These are phyloP conservation scores for Paecilomyces sp. DNA, from an alignment of 2,329 filamentous ascomycete species.

Conservation along the genomic window DNA sequence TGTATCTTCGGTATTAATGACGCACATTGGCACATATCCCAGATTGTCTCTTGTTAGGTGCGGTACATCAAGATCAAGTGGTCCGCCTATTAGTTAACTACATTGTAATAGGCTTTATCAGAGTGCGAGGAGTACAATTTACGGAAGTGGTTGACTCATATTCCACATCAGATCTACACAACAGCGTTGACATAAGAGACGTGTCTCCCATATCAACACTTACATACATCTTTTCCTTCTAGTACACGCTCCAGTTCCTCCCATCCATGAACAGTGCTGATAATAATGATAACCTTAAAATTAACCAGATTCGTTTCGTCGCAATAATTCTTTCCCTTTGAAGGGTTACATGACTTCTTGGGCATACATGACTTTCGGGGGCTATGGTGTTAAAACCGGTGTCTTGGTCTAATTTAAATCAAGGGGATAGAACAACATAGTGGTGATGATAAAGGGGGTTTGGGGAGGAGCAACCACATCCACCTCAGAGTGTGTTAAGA, in stretches of 20 bases:
- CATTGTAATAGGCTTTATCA: too few relatives aligned
- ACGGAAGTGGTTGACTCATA: too few relatives aligned
- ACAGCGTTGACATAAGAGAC: neutral
- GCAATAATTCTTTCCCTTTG: slow-evolving; percentile 24
- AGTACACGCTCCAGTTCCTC: neutral
- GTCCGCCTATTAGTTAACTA: too few relatives aligned
- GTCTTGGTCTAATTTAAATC: slow-evolving; percentile 32
- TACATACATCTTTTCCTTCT: slow-evolving; percentile 3
- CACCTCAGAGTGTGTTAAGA: slow-evolving; percentile 1
- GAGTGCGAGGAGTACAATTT: too few relatives aligned
- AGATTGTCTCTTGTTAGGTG: too few relatives aligned
- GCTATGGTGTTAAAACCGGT: slow-evolving; percentile 21
- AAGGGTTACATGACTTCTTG: slow-evolving; percentile 35
- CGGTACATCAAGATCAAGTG: too few relatives aligned
- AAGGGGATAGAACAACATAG: slow-evolving; percentile 11
- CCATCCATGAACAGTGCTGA: neutral
- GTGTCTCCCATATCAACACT: neutral
- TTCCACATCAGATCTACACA: neutral
- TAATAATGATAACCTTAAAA: neutral
- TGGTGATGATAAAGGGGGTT: slow-evolving; percentile 4
- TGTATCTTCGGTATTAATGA: too few relatives aligned
- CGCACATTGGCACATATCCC: too few relatives aligned
- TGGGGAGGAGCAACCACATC: slow-evolving; percentile 4
- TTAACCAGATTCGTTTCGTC: slow-evolving; percentile 16
- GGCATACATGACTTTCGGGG: slow-evolving; percentile 29